Base-by-base conservation (phyloP, 1,139 yeast genomes). In the Lodderomyces parapsilosis region DNA sequence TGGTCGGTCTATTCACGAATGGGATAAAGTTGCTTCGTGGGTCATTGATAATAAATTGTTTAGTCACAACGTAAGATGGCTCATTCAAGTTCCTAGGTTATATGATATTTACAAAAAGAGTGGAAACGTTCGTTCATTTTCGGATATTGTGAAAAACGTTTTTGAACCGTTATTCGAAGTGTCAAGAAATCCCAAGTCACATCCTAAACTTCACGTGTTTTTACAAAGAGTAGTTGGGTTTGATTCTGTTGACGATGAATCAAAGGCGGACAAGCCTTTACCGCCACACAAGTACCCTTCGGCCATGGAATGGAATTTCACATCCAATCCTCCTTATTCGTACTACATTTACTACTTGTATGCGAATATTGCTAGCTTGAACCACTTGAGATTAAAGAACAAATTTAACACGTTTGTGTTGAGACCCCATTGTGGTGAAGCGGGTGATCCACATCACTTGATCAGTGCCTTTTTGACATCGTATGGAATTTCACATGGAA, bases 341-440 rank as follows among this genome's bases (percentile, higher is more conserved):
- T 94, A 94, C 68, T 93, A 91, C 65, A 66, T 93, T 50, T 94
- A 93, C 68, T 91, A 91, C 64, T 63, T 93, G 49, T 93, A 80
- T 60, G 85, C 97, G 35, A 91, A 91, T 62, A 66, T 93, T 65
- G 81, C 95, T 1, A 79, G 95, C 4, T 76, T 94, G 63, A 94
- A 94, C 61, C 81, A 83, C 50, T 83, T 93, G 78, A 80, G 99
- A 65, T 67, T 74, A 35, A 74, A 70, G 48, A 74, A 90, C 43
- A 85, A 87, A 0, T 86, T 79, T 65, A 91, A 88, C 60, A 91
- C 98, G 0, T 84, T 94, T 65, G 95, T 89, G 15, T 71, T 94
- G 54, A 80, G 99, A 57, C 99, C 99, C 2, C 99, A 94, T 62
- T 88, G 96, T 56, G 99, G 99, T 51, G 99, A 94, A 65, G 99